phyloP scores from a whole-genome alignment of 2,329 filamentous ascomycete species.

The Talaromyces sp. region DNA sequence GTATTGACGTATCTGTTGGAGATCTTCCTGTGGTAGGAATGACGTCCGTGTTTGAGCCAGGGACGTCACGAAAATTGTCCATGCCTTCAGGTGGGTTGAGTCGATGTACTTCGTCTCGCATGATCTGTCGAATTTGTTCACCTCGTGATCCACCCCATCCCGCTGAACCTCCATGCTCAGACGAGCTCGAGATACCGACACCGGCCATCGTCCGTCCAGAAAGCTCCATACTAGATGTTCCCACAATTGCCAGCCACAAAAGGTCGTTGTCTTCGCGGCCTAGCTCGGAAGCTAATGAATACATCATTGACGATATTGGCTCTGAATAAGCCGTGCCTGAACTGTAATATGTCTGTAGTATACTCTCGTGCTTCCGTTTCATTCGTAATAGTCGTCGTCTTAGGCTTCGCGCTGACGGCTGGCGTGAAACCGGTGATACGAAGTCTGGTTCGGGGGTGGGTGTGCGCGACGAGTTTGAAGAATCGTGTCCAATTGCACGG shows the following conservation, averaged over 20 bases:
- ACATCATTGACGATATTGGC: constrained; percentile 89
- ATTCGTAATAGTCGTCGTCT: constrained; percentile 71
- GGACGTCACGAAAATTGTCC: constrained; percentile 58
- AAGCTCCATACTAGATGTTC: constrained; percentile 88
- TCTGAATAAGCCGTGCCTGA: constrained; percentile 89
- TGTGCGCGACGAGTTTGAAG: constrained; percentile 47
- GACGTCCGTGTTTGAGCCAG: constrained; percentile 69
- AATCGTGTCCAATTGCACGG: constrained; percentile 38
- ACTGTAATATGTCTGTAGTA: constrained; percentile 79
- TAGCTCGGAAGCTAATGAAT: constrained; percentile 89
- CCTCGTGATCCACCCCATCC: constrained; percentile 82
- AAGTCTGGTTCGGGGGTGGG: constrained; percentile 43
- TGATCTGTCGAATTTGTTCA: constrained; percentile 75
- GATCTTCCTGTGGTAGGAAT: constrained; percentile 86
- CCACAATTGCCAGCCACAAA: constrained; percentile 91
- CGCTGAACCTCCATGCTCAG: constrained; percentile 52
- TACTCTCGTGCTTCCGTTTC: constrained; percentile 70
- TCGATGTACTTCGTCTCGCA: constrained; percentile 90
- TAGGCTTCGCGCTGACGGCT: constrained; percentile 68
- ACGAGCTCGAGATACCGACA: constrained; percentile 61
- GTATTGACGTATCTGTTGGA: constrained; percentile 87
- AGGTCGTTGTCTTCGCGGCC: constrained; percentile 96
- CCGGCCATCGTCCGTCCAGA: constrained; percentile 83
- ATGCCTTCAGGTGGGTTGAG: constrained; percentile 73
- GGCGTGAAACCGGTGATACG: constrained; percentile 48